These are phyloP conservation scores for Ephemerocybe angulata DNA, from an alignment of 768 basidiomycete species.

Conservation along the genomic window DNA sequence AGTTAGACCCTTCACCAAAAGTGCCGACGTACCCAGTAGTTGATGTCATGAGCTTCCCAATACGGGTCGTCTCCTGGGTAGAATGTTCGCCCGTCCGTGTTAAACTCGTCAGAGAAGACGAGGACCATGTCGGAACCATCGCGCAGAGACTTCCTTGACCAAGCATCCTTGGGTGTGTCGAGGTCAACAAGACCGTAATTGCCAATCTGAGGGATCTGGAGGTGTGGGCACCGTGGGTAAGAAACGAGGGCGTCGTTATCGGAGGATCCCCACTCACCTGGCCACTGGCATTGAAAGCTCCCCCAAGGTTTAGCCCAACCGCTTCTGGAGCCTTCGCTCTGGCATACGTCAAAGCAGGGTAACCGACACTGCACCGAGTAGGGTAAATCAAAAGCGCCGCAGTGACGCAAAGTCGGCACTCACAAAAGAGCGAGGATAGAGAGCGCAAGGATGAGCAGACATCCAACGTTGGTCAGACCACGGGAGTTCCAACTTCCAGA, in stretches of 20 bases:
- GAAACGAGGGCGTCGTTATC: no score
- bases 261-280: no score
- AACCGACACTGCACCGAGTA: conserved; percentile 38
- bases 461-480: conserved; percentile 71
- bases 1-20: background rate
- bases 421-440: conserved; percentile 58
- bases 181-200: conserved; percentile 70
- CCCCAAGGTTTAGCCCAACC: conserved; percentile 39
- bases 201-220: conserved; percentile 61
- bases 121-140: conserved; percentile 81
- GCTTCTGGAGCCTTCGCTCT: conserved; percentile 18
- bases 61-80: conserved; percentile 80
- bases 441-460: conserved; percentile 51
- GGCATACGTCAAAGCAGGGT: conserved; percentile 40
- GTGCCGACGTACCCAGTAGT: conserved; percentile 58
- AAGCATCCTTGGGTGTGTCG: conserved; percentile 61
- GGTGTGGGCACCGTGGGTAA: no score
- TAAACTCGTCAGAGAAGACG: conserved; percentile 82
- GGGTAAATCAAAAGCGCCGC: background rate
- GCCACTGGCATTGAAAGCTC: conserved; percentile 64
- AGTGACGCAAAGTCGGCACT: conserved; percentile 19
- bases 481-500: conserved; percentile 43
- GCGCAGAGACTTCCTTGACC: conserved; percentile 53
- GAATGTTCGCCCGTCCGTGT: conserved; percentile 56
- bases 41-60: conserved; percentile 83